Conservation (phyloP, 139 green algal genomes). For the Eudorina sp. region DNA sequence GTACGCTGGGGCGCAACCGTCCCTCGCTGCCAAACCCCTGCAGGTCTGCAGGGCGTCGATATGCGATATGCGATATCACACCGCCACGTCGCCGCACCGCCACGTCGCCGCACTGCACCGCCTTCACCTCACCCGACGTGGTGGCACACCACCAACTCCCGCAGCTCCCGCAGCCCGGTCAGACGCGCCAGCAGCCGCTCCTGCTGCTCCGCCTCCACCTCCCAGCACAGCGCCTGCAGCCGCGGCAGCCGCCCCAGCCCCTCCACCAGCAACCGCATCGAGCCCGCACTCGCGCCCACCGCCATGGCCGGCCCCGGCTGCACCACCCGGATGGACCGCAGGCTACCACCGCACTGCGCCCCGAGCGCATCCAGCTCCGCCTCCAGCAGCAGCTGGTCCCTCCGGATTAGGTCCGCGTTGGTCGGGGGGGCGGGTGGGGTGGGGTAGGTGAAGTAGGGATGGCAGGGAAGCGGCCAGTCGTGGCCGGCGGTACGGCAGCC, state of each 20-base stretch:
- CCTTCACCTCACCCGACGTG: constrained; percentile 8
- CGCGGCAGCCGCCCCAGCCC: neutral
- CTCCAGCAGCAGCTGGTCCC: neutral
- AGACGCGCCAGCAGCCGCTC: neutral
- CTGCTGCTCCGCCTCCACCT: constrained; percentile 9
- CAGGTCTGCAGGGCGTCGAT: no score
- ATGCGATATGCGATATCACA: no score
- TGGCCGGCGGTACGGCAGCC: neutral
- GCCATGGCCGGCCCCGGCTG: neutral
- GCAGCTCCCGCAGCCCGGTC: neutral
- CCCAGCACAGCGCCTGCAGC: constrained; percentile 33
- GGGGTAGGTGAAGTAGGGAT: neutral
- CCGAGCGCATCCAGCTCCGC: constrained; percentile 6
- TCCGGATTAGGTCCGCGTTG: no score
- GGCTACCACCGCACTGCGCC: neutral
- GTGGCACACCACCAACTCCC: constrained; percentile 11
- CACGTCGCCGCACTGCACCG: no score
- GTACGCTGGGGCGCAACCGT: no score
- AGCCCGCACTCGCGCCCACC: neutral
- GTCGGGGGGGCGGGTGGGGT: neutral
- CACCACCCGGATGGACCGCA: constrained; percentile 7
- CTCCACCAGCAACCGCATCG: neutral
- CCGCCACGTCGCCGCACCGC: no score
- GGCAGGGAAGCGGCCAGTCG: no score
- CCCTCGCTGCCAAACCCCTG: no score